Conservation (phyloP, 106 monocot species). For the Apostasia shenzhenica region DNA sequence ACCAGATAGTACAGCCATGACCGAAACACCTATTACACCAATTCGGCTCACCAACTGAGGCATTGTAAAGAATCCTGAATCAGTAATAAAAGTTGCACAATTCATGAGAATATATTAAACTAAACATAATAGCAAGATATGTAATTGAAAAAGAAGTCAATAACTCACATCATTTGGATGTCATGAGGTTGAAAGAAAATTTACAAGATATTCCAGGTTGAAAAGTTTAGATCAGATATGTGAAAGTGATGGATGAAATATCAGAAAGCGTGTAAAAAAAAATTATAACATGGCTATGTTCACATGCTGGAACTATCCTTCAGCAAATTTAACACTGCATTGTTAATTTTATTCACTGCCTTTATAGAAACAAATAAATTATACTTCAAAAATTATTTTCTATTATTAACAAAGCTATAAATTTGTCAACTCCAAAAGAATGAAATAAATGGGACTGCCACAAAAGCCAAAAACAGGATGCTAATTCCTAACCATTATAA, state of each 20-base stretch:
- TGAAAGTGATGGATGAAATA: not conserved
- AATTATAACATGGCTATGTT: not conserved
- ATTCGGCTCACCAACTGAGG: constrained; percentile 93
- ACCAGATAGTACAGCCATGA: constrained; percentile 97
- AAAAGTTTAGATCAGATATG: not conserved
- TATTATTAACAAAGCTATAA: too few species aligned
- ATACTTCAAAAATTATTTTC: too few species aligned
- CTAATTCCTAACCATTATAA: not conserved
- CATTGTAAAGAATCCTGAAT: constrained; percentile 90
- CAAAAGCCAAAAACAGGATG: too few species aligned
- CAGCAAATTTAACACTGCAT: not conserved
- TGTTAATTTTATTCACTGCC: too few species aligned
- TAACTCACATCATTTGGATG: not conserved
- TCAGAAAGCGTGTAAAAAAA: not conserved
- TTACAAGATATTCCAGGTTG: not conserved
- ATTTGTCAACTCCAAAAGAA: too few species aligned
- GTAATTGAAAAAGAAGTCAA: not conserved
- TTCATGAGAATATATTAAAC: not conserved
- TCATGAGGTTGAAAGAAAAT: not conserved
- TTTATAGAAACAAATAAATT: too few species aligned
- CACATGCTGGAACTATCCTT: constrained; percentile 1
- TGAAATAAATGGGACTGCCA: too few species aligned
- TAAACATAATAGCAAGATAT: not conserved
- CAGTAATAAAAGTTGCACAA: not conserved
- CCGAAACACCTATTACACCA: constrained; percentile 87